Percentiles rank a stretch among this genome's conserved stretches.
Conservation (phyloP, 2,329 filamentous ascomycete genomes). For the Aspergillus costaricaensis region DNA sequence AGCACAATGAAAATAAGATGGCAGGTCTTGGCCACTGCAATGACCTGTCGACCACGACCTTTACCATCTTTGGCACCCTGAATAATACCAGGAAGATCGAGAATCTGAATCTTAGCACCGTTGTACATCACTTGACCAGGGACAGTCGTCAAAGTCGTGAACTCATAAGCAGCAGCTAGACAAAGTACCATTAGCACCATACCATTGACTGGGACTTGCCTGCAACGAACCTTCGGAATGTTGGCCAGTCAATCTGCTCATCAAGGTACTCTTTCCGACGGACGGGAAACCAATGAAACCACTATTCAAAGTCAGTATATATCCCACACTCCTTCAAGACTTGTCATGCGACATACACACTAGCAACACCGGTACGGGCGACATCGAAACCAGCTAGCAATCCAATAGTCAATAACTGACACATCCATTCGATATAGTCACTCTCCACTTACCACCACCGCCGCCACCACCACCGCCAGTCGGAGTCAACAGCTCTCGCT, state of each 20-base stretch:
- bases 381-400: conserved; percentile 83
- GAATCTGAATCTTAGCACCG: conserved; percentile 95
- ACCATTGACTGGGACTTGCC: background rate
- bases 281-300: conserved; percentile 98
- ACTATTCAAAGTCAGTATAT: conserved; percentile 28
- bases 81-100: conserved; percentile 98
- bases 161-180: conserved; percentile 87
- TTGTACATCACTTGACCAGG: conserved; percentile 96
- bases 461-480: conserved; percentile 76
- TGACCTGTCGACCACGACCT: conserved; percentile 95
- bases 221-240: conserved; percentile 74
- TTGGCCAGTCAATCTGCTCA: conserved; percentile 91
- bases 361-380: conserved; percentile 93
- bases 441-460: conserved; percentile 51
- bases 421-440: conserved; percentile 11
- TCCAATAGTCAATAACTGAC: conserved; percentile 12
- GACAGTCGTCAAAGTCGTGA: conserved; percentile 96
- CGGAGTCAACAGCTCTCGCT: conserved; percentile 90
- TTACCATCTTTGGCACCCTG: conserved; percentile 98
- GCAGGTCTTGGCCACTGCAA: conserved; percentile 97
- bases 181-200: conserved; percentile 24
- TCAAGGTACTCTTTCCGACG: conserved; percentile 96
- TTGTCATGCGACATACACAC: conserved; percentile 59
- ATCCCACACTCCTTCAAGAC: background rate
- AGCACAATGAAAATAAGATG: conserved; percentile 98